Base-by-base conservation (phyloP, 2,329 filamentous ascomycete species). In the Raffaelea arxii region DNA sequence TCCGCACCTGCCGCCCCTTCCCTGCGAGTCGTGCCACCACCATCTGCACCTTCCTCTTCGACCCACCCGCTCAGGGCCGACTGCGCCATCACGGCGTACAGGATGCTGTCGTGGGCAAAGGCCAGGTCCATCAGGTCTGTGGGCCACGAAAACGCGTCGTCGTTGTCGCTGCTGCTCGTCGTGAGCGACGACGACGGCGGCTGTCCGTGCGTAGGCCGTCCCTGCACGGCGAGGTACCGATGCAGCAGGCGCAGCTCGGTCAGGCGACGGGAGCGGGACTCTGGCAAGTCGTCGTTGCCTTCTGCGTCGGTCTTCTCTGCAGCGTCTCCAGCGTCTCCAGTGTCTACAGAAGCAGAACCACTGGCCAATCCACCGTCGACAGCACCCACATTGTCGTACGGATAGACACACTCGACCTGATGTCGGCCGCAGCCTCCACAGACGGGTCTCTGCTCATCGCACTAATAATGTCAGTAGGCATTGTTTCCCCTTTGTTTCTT, bases 31-130 rank as follows among this genome's bases (percentile, higher is more conserved):
- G 41, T 18, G 27, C 41, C 23, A 16, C 19, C 56, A n/a, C 55
- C 56, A 16, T 58, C 55, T 43, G 59, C 56, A 25, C 53, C 45
- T 21, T 52, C 47, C 24, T 54, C 51, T 37, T 46, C 46, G 18
- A 57, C 57, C 62, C 62, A 65, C 51, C 64, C 51, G 47, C 62
- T 58, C 18, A 67, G 54, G n/a, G 64, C 63, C 12, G 63, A 62
- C 46, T 62, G 62, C 9, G 64, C 63, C 19, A 66, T 49, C 25
- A 61, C 55, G 40, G 58, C 55, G 51, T 65, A 61, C 35, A 66
- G 58, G 16, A 66, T 56, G 38, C 55, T 53, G 41, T 62, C 60
- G 32, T 64, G 53, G 30, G 55, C 53, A 43, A 64, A 53, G 6
- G 61, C 59, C 52, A 64, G 56, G 12, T 58, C 50, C 2, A 62